Base-by-base conservation (phyloP, 2,329 filamentous ascomycete genomes). In the Lachnellula arida region DNA sequence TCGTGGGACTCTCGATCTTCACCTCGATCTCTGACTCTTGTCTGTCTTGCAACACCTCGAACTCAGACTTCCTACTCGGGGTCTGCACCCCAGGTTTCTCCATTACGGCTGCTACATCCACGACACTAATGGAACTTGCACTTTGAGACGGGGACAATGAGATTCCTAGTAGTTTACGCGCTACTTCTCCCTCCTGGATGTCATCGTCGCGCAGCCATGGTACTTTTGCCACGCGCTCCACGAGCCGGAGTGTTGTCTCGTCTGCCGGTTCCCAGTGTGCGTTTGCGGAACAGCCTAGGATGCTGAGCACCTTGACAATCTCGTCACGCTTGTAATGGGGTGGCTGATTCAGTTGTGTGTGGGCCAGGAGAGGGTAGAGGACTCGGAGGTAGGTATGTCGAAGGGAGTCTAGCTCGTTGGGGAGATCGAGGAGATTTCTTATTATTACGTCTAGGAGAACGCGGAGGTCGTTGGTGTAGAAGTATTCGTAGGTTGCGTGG, bases 361-460 rank as follows among this genome's bases (percentile, higher is more conserved):
- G 90, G 39, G 89, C 88, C 22, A 99, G 78, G 23, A 99, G 79
- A 0, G 94, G 94, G 68, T 95, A 91, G 12, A 99, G 76, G 4
- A 99, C 94, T 34, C 94, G 86, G 5, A 99, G 80, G 70, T 99
- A 99, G 4, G 94, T 99, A 71, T 99, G 94, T 39, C 93, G 84
- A 55, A 99, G 76, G 17, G 84, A 79, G 60, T 79, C 77, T 59
- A 82, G 85, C 69, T 96, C 93, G 66, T 93, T 87, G 0, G 95
- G 94, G 8, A 99, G 78, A 70, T 99, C 94, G 66, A 97, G 85
- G n/a, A 99, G 78, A 67, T 99, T 99, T 44, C 94, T 89, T 58
- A 99, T 90, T 56, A 99, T 91, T 61, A 99, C 94, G 68, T 99
- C 94, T 47, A 97, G 80, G 15, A 99, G 81, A 4, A 99, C 94